Evolutionary conservation across 1,139 yeast species (phyloP).

Genomic region (Arxiozyma heterogenica): DNA sequence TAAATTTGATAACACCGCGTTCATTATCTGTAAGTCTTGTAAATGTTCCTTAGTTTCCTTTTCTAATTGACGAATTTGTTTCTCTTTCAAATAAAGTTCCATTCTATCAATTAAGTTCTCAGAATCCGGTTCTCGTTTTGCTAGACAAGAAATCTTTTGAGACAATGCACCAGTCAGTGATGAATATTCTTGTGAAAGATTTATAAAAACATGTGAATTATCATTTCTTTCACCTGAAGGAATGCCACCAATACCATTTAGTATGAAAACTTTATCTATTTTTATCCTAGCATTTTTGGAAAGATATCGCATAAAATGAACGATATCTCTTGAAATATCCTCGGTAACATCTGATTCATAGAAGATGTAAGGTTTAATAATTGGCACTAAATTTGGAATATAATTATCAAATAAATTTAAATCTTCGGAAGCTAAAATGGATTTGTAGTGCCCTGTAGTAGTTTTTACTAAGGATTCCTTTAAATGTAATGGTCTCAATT

Average conservation of each 20-base stretch:
- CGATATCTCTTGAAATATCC: slow-evolving; percentile 12
- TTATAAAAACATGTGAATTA: slow-evolving; percentile 81
- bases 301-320: slow-evolving; percentile 17
- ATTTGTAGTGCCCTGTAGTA: slow-evolving; percentile 11
- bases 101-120: slow-evolving; percentile 16
- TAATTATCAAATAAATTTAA: slow-evolving; percentile 10
- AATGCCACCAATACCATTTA: slow-evolving; percentile 81
- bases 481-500: slow-evolving; percentile 20
- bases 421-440: slow-evolving; percentile 13
- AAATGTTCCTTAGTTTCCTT: slow-evolving; percentile 23
- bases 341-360: slow-evolving; percentile 20
- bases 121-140: slow-evolving; percentile 12
- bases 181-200: slow-evolving; percentile 71
- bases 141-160: slow-evolving; percentile 10
- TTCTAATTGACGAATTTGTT: slow-evolving; percentile 16
- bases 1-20: slow-evolving; percentile 31
- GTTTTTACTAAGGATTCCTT: slow-evolving; percentile 14
- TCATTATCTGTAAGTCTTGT: slow-evolving; percentile 30
- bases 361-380: slow-evolving; percentile 23
- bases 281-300: slow-evolving; percentile 34
- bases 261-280: slow-evolving; percentile 70
- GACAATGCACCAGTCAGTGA: slow-evolving; percentile 35
- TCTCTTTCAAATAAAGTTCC: slow-evolving; percentile 37
- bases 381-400: slow-evolving; percentile 16
- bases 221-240: slow-evolving; percentile 77